phyloP scores from a whole-genome alignment of 352 stramenopile genomes.

The Globisporangium viniferum region DNA sequence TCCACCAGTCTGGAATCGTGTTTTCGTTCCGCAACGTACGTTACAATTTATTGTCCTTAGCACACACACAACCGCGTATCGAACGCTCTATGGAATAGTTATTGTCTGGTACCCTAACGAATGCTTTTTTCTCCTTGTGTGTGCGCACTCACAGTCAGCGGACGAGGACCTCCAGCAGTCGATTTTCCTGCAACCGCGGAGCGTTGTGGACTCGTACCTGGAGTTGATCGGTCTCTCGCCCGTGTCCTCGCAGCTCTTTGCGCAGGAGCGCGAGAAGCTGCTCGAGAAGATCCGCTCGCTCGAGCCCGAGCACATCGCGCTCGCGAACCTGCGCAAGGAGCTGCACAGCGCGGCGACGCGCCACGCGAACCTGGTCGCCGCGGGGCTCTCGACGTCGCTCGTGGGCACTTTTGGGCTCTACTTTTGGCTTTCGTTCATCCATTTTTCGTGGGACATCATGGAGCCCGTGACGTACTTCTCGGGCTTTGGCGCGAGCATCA shows the following conservation, averaged over 20 bases:
- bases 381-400: constrained; percentile 55
- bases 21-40: constrained; percentile 75
- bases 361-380: constrained; percentile 55
- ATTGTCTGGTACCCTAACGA: background rate
- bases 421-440: constrained; percentile 86
- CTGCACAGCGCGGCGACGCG: constrained; percentile 56
- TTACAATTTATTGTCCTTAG: background rate
- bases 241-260: constrained; percentile 65
- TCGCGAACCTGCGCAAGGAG: constrained; percentile 60
- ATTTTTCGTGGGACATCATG: constrained; percentile 91
- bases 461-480: constrained; percentile 89
- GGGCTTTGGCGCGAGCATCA: constrained; percentile 72
- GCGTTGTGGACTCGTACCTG: constrained; percentile 76
- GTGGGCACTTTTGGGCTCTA: constrained; percentile 81
- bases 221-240: constrained; percentile 72
- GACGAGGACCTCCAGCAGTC: constrained; percentile 72
- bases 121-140: background rate
- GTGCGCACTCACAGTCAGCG: constrained; percentile 23
- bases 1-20: constrained; percentile 73
- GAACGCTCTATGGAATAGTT: background rate
- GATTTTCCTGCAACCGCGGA: constrained; percentile 80
- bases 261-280: constrained; percentile 55
- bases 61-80: background rate
- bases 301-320: constrained; percentile 64
- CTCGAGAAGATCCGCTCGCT: constrained; percentile 65